Conservation (phyloP, 306 rosid genomes). For the Crataegus laevigata region DNA sequence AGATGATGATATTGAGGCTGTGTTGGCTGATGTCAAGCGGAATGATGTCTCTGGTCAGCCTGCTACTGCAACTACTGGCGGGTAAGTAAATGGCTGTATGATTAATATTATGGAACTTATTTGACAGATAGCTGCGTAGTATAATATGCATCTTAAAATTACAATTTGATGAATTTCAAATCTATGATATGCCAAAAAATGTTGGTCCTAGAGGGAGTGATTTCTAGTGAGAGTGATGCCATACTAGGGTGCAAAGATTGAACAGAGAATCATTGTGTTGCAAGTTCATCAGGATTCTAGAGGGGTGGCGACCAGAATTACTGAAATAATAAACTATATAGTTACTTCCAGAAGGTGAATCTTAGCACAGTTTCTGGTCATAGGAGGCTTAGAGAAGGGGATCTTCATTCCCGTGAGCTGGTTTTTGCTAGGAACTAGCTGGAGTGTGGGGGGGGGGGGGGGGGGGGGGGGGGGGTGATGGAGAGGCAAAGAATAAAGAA, state of each 20-base stretch:
- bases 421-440: neutral
- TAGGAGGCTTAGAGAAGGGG: neutral
- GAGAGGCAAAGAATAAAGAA: neutral
- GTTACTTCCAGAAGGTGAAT: neutral
- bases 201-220: neutral
- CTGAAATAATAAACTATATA: neutral
- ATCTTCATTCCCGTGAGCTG: neutral
- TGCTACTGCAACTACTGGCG: slow-evolving; percentile 98
- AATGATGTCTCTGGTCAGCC: slow-evolving; percentile 94
- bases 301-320: neutral
- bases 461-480: no score
- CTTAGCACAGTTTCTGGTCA: neutral
- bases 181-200: neutral
- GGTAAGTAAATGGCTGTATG: slow-evolving; percentile 46
- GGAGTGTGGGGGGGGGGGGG: no score
- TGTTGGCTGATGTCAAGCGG: slow-evolving; percentile 77
- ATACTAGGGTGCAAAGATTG: neutral
- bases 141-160: neutral
- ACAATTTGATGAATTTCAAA: neutral
- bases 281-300: neutral
- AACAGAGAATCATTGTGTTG: neutral
- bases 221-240: neutral
- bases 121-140: neutral
- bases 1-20: slow-evolving; percentile 57
- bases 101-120: slow-evolving; percentile 1